Percentiles rank a stretch among this genome's conserved stretches.
Conservation (phyloP, 225 moss, liverwort and hornwort species). For the Climacium dendroides region DNA sequence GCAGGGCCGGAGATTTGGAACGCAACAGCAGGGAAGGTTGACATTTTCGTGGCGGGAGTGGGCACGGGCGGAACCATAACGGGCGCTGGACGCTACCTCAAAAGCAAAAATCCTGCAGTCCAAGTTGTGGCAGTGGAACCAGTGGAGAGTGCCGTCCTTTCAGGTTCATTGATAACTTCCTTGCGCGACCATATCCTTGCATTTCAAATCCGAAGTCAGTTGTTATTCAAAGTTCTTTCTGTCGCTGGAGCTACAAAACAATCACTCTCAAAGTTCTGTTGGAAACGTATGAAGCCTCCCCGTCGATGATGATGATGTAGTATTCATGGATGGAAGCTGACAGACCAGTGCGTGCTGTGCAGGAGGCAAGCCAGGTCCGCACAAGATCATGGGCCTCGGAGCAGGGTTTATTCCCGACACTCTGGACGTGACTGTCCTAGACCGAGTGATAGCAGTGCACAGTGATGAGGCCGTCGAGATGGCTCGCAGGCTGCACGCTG, state of each 20-base stretch:
- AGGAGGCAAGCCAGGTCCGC: not conserved
- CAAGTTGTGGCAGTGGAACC: constrained; percentile 57
- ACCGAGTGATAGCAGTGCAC: constrained; percentile 31
- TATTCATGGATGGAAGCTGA: not conserved
- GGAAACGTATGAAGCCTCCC: not conserved
- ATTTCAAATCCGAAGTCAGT: not conserved
- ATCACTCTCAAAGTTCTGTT: not conserved
- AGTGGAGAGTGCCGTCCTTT: constrained; percentile 54
- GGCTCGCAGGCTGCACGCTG: constrained; percentile 50
- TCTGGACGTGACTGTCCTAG: constrained; percentile 8
- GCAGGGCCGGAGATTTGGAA: constrained; percentile 78
- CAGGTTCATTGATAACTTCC: constrained; percentile 7
- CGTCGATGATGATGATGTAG: too few relatives aligned
- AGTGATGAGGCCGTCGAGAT: constrained; percentile 45
- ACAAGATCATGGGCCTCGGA: constrained; percentile 41
- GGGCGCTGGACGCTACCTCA: constrained; percentile 58
- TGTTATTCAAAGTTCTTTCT: not conserved
- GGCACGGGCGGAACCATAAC: constrained; percentile 73
- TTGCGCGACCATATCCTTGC: not conserved
- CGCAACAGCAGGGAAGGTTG: constrained; percentile 63
- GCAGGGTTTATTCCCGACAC: constrained; percentile 33
- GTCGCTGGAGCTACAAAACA: not conserved
- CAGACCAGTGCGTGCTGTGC: not conserved
- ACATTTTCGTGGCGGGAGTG: constrained; percentile 46
- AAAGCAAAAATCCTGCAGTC: constrained; percentile 25